A percentile compares a stretch with the other conserved stretches of the same genome.
Conservation (phyloP, 805 yeast species). For the Ogataea haglerorum region DNA sequence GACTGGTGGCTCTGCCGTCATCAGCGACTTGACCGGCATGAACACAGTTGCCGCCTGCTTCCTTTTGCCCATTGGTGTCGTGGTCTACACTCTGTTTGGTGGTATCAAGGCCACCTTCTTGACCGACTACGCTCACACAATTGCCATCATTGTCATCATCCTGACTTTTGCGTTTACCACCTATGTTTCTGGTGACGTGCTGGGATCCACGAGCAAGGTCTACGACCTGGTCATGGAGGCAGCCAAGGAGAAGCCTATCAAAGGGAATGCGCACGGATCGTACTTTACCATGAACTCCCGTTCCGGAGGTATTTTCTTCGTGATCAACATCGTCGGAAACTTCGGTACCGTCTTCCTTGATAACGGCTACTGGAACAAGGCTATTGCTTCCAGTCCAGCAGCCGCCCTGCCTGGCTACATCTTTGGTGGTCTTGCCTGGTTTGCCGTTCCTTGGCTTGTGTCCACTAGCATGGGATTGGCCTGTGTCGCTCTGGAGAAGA, state of each 20-base stretch:
- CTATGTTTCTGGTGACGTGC: slow-evolving; percentile 60
- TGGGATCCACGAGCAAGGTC: slow-evolving; percentile 82
- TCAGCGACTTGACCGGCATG: slow-evolving; percentile 74
- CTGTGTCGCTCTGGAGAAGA: slow-evolving; percentile 65
- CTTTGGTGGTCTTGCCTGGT: slow-evolving; percentile 87
- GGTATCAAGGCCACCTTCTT: slow-evolving; percentile 81
- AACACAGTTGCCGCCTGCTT: slow-evolving; percentile 77
- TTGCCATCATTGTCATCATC: slow-evolving; percentile 72
- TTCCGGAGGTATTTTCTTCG: slow-evolving; percentile 85
- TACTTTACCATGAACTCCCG: slow-evolving; percentile 84
- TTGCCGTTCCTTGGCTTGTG: slow-evolving; percentile 79
- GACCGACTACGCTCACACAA: slow-evolving; percentile 79
- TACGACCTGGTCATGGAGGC: slow-evolving; percentile 68
- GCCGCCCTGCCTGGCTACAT: slow-evolving; percentile 86
- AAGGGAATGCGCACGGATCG: slow-evolving; percentile 82
- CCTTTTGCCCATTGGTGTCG: slow-evolving; percentile 77
- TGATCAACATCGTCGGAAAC: slow-evolving; percentile 84
- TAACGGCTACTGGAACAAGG: slow-evolving; percentile 36
- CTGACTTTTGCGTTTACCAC: slow-evolving; percentile 78
- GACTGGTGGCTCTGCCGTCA: slow-evolving; percentile 87
- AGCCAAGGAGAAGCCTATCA: slow-evolving; percentile 60
- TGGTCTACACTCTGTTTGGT: slow-evolving; percentile 72
- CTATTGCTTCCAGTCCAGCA: slow-evolving; percentile 59
- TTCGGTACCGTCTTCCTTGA: slow-evolving; percentile 34
- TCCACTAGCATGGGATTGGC: slow-evolving; percentile 89